Evolutionary conservation across 805 yeast species (phyloP), one percentile per base, ranked within the genome.

Genomic region (Metschnikowia corniflorae): DNA sequence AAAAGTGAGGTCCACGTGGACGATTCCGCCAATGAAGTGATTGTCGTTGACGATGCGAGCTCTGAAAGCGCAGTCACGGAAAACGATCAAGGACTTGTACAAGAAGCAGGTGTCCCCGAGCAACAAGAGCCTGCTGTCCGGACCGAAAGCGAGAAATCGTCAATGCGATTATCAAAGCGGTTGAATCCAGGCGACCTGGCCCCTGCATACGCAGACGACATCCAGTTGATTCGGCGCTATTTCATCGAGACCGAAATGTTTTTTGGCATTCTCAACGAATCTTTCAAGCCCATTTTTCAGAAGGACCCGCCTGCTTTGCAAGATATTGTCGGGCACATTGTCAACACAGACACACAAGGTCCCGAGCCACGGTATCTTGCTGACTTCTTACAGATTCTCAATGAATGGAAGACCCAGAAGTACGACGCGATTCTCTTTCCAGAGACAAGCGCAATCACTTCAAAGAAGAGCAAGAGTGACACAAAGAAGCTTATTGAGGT

Each of bases 401-500:
- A 47, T 19, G 52, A 57, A 18, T 65, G 71, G 70, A 53, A 51
- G 19, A 33, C 44, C 5, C 45, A 31, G 14, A 29, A 28, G 4
- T 44, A 47, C 24, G 42, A 55, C 17, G 30, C 39, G 4, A 30
- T 50, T 3, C 35, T 60, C 4, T 41, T 55, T 15, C 40, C 43
- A 3, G 47, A 44, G 12, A 42, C 42, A 13, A 40, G 34, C 4
- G 26, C 35, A 4, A 32, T 37, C 12, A 21, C 35, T 8, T 29
- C 26, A 25, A 18, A 24, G 23, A 29, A 37, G 17, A 35, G 31
- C 33, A 57, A 60, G 12, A 60, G 57, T 22, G 68, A 66, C 30
- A 57, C 58, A 26, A 37, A 53, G 9, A 55, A 57, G 28, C 53
- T 66, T 13, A 37, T 66, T 3, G 71, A 65, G 24, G 67, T 66